A percentile compares a stretch with the other conserved stretches of the same genome.
Evolutionary conservation across 345 rosid species (phyloP).

Genomic region (Viola odorata): DNA sequence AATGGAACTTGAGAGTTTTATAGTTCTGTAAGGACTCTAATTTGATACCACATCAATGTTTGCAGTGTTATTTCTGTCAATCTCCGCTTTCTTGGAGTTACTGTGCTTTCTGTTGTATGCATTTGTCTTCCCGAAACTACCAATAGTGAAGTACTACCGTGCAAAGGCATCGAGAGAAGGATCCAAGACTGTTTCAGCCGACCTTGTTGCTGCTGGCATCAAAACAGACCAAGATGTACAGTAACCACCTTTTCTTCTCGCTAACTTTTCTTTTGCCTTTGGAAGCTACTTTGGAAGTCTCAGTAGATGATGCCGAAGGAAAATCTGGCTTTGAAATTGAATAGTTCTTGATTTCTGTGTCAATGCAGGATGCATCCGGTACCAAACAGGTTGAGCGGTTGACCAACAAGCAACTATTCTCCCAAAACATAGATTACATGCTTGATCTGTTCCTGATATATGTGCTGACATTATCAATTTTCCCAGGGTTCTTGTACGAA

Average conservation of each 20-base stretch:
- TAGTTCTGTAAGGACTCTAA: too few species aligned
- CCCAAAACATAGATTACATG: slow-evolving; percentile 58
- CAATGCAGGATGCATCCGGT: slow-evolving; percentile 36
- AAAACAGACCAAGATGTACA: slow-evolving; percentile 25
- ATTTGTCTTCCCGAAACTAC: slow-evolving; percentile 57
- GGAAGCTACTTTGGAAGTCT: too few species aligned
- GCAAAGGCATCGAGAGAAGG: slow-evolving; percentile 89
- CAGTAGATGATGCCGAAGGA: too few species aligned
- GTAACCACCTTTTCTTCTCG: not conserved
- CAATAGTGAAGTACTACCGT: slow-evolving; percentile 75
- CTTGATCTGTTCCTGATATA: slow-evolving; percentile 57
- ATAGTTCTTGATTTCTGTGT: not conserved
- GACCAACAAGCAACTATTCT: slow-evolving; percentile 48
- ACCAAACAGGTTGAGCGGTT: slow-evolving; percentile 36
- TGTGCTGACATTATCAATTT: slow-evolving; percentile 64
- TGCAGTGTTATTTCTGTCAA: slow-evolving; percentile 73
- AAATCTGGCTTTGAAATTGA: too few species aligned
- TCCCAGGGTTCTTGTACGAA: slow-evolving; percentile 82
- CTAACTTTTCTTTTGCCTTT: not conserved
- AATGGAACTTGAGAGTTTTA: too few species aligned
- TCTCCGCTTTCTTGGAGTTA: slow-evolving; percentile 61
- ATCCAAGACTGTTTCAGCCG: slow-evolving; percentile 71
- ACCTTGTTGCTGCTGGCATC: slow-evolving; percentile 85
- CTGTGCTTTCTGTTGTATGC: slow-evolving; percentile 63
- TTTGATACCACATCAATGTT: not conserved